These are phyloP conservation scores for Talaromyces sp. DNA, from an alignment of 2,329 filamentous ascomycete genomes.

Conservation along the genomic window DNA sequence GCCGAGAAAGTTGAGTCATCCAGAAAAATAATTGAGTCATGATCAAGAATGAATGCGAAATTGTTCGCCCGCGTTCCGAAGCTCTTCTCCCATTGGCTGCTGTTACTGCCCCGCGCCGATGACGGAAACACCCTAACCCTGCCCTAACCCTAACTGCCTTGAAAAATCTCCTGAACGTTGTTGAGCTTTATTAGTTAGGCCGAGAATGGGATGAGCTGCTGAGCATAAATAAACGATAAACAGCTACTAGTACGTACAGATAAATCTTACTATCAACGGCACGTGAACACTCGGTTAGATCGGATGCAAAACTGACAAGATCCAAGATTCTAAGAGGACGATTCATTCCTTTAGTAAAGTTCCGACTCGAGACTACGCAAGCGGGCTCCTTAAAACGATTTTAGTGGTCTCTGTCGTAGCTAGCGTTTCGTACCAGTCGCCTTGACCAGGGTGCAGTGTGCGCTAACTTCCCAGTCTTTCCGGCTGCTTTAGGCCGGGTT, in stretches of 20 bases:
- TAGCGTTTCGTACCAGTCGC: not conserved
- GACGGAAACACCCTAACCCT: slow-evolving; percentile 6
- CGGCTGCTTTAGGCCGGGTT: not conserved
- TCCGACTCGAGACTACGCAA: not conserved
- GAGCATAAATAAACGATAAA: not conserved
- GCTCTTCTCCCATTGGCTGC: not conserved
- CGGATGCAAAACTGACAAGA: not conserved
- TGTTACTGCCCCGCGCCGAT: slow-evolving; percentile 1
- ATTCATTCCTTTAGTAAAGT: not conserved
- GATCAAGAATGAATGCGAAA: not conserved
- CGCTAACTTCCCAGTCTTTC: not conserved
- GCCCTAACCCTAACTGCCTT: not conserved
- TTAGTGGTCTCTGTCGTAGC: not conserved
- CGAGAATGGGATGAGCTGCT: not conserved
- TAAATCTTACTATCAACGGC: not conserved
- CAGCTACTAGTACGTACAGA: not conserved
- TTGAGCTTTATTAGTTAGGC: not conserved
- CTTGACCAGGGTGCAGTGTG: not conserved
- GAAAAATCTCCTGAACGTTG: not conserved
- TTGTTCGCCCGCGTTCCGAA: slow-evolving; percentile 7
- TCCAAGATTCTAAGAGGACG: not conserved
- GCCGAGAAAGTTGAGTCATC: slow-evolving; percentile 1
- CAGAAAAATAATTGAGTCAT: slow-evolving; percentile 8
- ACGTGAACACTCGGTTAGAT: not conserved
- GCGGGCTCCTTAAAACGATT: not conserved